Evolutionary conservation across 140 eudicot species (phyloP).

Genomic region (Stevia rebaudiana): DNA sequence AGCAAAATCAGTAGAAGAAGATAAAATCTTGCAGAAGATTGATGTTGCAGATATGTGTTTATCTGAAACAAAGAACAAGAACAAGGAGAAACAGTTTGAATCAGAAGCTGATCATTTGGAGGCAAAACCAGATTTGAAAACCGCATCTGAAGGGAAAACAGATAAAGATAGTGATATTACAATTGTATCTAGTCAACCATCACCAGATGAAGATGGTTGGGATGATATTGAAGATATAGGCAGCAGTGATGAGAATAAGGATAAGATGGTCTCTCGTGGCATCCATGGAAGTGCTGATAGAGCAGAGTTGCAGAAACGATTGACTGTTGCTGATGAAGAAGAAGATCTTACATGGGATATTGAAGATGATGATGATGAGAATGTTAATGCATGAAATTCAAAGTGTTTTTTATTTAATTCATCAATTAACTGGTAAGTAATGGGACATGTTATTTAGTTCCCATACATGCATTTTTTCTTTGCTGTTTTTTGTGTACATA

Average conservation of each 20-base stretch:
- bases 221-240: constrained; percentile 85
- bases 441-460: constrained; percentile 16
- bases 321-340: constrained; percentile 54
- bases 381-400: constrained; percentile 30
- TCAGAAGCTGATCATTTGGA: constrained; percentile 25
- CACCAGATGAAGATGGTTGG: constrained; percentile 76
- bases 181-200: constrained; percentile 53
- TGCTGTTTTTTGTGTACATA: constrained; percentile 27
- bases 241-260: constrained; percentile 53
- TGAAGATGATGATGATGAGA: constrained; percentile 77
- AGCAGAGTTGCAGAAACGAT: constrained; percentile 51
- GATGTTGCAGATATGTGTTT: constrained; percentile 23
- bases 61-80: constrained; percentile 26
- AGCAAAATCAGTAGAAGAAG: constrained; percentile 8
- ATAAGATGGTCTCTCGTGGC: constrained; percentile 32
- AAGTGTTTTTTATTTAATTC: constrained; percentile 15
- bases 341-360: constrained; percentile 89
- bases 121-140: constrained; percentile 42
- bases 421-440: constrained; percentile 19
- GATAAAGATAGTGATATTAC: constrained; percentile 70
- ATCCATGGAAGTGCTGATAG: constrained; percentile 26
- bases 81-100: constrained; percentile 25
- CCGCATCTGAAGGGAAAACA: constrained; percentile 47
- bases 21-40: constrained; percentile 1
- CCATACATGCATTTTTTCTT: constrained; percentile 4